Base-by-base conservation (phyloP, 495 filamentous ascomycete species). In the Daldinia grandis region DNA sequence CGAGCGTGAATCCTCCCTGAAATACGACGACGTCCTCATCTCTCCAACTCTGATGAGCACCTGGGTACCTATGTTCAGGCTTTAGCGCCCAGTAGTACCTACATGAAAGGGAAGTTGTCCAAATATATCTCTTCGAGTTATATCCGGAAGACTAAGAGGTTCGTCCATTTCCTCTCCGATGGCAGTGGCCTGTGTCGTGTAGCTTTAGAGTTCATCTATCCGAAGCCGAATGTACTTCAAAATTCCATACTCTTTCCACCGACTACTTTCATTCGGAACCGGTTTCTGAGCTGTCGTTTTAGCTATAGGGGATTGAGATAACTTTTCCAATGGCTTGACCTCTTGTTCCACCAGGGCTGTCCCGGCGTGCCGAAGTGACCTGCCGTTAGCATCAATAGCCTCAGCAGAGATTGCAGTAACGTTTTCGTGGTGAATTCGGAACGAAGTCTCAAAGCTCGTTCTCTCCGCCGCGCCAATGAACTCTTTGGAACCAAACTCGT, bases 401-500 rank as follows among this genome's bases (percentile, higher is more conserved):
- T 79, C 76, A 0, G 78, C 76, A 31, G 67, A 69, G 21, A 80
- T 72, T 5, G 49, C 66, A 4, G 9, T 42, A 1, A 74, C 64
- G 24, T 62, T 57, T 15, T 55, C 30, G 6, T 57, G 15, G 5
- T 51, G 44, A 3, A 78, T 67, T 12, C 58, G 64, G 30, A 80
- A 53, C 8, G 62, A 69, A 0, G 76, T 80, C 71, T 81, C 80
- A 40, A 81, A 81, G 24, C 75, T 70, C 19, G 60, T 76, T 40
- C 71, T 68, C 25, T 73, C 58, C 14, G 55, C 68, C 62, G 77
- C 75, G 24, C 77, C 75, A 1, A 79, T 47, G 42, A 77, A 79
- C 4, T 64, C 24, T 15, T 54, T 60, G 5, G 75, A 76, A 27
- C 75, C 75, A 33, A 69, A 68, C 1, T 50, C 67, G 28, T 76